Percentiles rank a stretch among this genome's conserved stretches.
phyloP scores from a whole-genome alignment of 2,329 filamentous ascomycete genomes.

The Aspergillus sp. region DNA sequence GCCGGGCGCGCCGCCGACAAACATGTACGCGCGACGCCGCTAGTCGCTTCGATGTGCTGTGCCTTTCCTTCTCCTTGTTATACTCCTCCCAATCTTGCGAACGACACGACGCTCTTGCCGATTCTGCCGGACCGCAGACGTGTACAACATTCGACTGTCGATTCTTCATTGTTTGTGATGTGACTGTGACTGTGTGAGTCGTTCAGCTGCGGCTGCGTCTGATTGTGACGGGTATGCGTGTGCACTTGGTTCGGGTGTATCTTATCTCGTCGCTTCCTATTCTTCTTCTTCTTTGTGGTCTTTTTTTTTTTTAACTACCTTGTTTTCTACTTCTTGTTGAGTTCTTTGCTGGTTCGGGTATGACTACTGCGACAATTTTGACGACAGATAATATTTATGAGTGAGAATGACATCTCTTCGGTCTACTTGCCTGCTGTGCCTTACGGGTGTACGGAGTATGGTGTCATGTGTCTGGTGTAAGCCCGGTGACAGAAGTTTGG shows the following conservation, averaged over 20 bases:
- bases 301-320: too few species aligned
- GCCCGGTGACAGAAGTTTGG: neutral
- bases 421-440: too few species aligned
- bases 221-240: too few species aligned
- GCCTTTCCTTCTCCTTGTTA: slow-evolving; percentile 4
- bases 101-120: slow-evolving; percentile 21
- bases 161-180: neutral
- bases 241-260: neutral
- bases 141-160: slow-evolving; percentile 22
- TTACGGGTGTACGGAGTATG: too few species aligned
- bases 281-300: neutral
- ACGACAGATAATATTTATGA: neutral
- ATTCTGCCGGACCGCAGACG: slow-evolving; percentile 18
- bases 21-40: too few species aligned
- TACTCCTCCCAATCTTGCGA: slow-evolving; percentile 2
- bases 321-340: too few species aligned
- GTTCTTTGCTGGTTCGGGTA: too few species aligned
- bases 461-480: too few species aligned
- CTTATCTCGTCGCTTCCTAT: neutral
- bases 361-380: too few species aligned
- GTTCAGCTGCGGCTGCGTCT: neutral
- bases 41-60: too few species aligned
- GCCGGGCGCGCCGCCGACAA: neutral
- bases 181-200: neutral
- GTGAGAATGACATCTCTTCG: neutral